Evolutionary conservation across 805 yeast genomes (phyloP).

Genomic region (Barnettozyma botsteinii): DNA sequence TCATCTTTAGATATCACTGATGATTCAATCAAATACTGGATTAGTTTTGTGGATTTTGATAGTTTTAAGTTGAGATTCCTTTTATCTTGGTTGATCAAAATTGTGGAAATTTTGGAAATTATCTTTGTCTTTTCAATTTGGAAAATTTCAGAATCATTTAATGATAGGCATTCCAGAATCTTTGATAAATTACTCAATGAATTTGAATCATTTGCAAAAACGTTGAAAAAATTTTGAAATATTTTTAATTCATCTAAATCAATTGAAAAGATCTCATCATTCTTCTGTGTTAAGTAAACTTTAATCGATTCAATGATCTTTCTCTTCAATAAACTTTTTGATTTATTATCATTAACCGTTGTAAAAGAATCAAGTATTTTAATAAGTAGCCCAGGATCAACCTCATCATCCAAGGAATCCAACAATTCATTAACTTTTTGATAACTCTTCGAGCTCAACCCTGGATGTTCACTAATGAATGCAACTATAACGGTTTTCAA

Average conservation of each 20-base stretch:
- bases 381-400: constrained; percentile 3
- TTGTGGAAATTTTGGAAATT: background rate
- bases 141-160: background rate
- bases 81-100: background rate
- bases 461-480: constrained; percentile 1
- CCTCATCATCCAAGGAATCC: background rate
- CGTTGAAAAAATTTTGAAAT: background rate
- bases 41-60: background rate
- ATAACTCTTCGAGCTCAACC: constrained; percentile 1
- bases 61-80: background rate
- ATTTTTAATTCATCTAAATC: background rate
- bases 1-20: constrained; percentile 2
- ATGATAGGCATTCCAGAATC: constrained; percentile 1
- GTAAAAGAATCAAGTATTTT: constrained; percentile 2
- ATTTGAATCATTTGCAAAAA: background rate
- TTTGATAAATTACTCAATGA: background rate
- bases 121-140: background rate
- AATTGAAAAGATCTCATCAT: constrained; percentile 4
- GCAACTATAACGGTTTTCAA: background rate
- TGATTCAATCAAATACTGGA: background rate
- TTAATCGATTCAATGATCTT: background rate
- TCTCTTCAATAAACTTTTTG: background rate
- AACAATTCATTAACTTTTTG: constrained; percentile 5
- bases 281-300: background rate
- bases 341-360: background rate